These are phyloP conservation scores for Helianthus tuberosus DNA, from an alignment of 129 eudicot species.

Conservation along the genomic window DNA sequence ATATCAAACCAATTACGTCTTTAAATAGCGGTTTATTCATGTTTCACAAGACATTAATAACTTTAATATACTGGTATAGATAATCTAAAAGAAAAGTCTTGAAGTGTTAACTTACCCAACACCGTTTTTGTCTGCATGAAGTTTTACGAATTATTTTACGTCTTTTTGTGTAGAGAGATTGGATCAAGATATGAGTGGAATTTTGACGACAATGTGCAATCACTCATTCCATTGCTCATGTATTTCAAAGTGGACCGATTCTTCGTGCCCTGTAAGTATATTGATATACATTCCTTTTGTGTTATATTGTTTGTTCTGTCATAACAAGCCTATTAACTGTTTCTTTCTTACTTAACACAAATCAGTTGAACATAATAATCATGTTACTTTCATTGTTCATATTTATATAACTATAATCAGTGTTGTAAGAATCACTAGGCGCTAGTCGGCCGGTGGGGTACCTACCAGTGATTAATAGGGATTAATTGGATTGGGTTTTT, in stretches of 20 bases:
- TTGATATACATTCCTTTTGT: not conserved
- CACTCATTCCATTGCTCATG: slow-evolving; percentile 98
- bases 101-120: not conserved
- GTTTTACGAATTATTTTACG: not conserved
- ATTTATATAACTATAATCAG: not conserved
- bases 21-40: not conserved
- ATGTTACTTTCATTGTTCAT: slow-evolving; percentile 4
- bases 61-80: not conserved
- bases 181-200: slow-evolving; percentile 87
- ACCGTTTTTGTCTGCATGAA: not conserved
- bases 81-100: slow-evolving; percentile 4
- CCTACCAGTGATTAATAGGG: no score
- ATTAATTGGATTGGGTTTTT: no score
- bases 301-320: not conserved
- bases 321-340: not conserved
- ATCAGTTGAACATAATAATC: not conserved
- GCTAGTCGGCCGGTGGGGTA: no score
- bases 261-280: slow-evolving; percentile 91
- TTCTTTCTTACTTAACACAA: not conserved
- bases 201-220: slow-evolving; percentile 89
- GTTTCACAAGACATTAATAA: not conserved
- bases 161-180: slow-evolving; percentile 62
- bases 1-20: not conserved
- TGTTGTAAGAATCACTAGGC: no score
- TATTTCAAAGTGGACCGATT: slow-evolving; percentile 95